phyloP scores from a whole-genome alignment of 2,329 filamentous ascomycete species.

The Phaeosphaeriaceae sp. region DNA sequence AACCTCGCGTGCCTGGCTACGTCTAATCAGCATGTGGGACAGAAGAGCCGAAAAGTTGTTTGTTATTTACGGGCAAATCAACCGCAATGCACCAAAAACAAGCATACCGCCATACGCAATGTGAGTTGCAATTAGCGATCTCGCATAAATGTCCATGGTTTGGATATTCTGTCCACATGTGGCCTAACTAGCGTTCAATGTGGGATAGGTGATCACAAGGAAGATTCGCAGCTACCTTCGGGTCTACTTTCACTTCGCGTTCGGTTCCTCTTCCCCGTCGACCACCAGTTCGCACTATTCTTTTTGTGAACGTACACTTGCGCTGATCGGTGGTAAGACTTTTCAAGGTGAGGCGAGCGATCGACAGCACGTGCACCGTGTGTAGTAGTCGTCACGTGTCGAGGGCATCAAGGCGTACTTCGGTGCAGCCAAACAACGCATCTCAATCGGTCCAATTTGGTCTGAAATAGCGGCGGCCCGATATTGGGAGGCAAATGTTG shows the following conservation, averaged over 20 bases:
- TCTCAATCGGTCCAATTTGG: slow-evolving; percentile 11
- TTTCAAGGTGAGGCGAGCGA: slow-evolving; percentile 6
- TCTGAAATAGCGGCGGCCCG: neutral
- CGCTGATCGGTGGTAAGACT: slow-evolving; percentile 11
- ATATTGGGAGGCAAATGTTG: slow-evolving; percentile 18
- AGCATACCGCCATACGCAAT: no score
- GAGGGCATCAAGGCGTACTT: slow-evolving; percentile 5
- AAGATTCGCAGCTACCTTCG: slow-evolving; percentile 10
- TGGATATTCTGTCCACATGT: no score
- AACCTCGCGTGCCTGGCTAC: slow-evolving; percentile 6
- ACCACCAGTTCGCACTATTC: no score
- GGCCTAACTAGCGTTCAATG: no score
- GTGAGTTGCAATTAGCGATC: no score
- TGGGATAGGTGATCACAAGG: neutral
- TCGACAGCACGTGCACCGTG: slow-evolving; percentile 1
- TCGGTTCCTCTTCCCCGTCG: slow-evolving; percentile 20
- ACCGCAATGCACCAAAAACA: neutral
- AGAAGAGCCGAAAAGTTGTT: neutral
- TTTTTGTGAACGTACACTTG: neutral
- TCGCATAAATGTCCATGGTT: no score
- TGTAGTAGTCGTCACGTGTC: slow-evolving; percentile 6
- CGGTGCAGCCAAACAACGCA: slow-evolving; percentile 21
- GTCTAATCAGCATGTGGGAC: neutral
- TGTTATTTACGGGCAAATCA: neutral
- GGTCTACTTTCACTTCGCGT: slow-evolving; percentile 32